These are phyloP conservation scores for Pittosporum tobira DNA, from an alignment of 129 eudicot genomes.

Conservation along the genomic window DNA sequence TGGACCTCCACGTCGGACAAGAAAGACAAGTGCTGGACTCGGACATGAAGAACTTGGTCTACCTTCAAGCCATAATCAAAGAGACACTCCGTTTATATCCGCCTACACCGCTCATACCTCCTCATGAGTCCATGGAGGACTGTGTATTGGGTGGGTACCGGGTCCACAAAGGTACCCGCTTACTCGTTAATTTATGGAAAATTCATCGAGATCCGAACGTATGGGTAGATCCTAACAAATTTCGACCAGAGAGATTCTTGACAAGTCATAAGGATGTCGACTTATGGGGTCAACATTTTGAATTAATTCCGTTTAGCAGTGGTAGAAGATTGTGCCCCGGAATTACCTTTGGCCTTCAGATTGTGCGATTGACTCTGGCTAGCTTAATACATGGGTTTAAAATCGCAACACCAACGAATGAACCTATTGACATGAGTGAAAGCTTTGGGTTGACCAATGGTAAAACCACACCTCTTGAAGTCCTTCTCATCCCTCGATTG, in stretches of 20 bases:
- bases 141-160: not conserved
- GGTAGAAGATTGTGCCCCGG: conserved; percentile 8
- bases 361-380: not conserved
- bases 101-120: not conserved
- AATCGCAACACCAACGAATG: not conserved
- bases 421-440: conserved; percentile 9
- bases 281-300: too few relatives aligned
- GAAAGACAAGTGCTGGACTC: not conserved
- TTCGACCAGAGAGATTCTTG: too few relatives aligned
- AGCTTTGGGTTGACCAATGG: conserved; percentile 4
- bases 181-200: not conserved
- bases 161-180: not conserved
- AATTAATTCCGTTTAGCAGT: not conserved
- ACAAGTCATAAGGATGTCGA: too few relatives aligned
- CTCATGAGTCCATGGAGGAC: not conserved
- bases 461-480: conserved; percentile 10
- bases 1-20: too few relatives aligned
- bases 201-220: not conserved
- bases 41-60: not conserved
- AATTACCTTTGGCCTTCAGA: not conserved
- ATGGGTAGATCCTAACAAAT: not conserved
- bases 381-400: conserved; percentile 8
- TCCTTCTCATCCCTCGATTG: conserved; percentile 6
- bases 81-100: not conserved
- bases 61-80: not conserved